Conservation (phyloP, 108 stramenopile genomes). For the Discostella pseudostelligera region DNA sequence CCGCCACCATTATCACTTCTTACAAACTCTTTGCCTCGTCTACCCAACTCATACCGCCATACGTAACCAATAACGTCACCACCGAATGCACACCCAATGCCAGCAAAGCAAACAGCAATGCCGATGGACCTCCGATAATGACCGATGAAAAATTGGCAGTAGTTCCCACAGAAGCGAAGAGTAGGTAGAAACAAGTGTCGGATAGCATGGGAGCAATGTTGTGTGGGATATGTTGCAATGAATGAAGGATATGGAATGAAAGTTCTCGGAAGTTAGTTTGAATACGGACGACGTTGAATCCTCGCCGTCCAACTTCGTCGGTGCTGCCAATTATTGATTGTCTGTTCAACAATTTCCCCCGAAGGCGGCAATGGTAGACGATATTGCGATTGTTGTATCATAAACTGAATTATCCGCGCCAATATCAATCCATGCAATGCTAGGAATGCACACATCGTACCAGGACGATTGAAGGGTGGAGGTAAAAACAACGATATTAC, state of each 20-base stretch:
- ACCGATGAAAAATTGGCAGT: conserved; percentile 56
- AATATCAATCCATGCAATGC: conserved; percentile 42
- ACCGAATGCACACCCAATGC: conserved; percentile 56
- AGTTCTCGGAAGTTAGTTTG: conserved; percentile 13
- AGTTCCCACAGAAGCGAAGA: conserved; percentile 73
- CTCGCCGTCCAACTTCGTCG: too few relatives aligned
- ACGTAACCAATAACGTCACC: conserved; percentile 39
- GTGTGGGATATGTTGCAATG: conserved; percentile 30
- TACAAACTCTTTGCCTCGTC: too few relatives aligned
- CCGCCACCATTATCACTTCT: too few relatives aligned
- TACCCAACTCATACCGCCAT: conserved; percentile 4
- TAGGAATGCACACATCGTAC: conserved; percentile 63
- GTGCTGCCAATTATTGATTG: too few relatives aligned
- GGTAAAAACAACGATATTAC: conserved; percentile 2
- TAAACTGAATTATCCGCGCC: too few relatives aligned
- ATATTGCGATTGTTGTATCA: too few relatives aligned
- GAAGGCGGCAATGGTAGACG: too few relatives aligned
- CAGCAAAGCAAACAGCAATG: conserved; percentile 28
- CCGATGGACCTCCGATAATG: conserved; percentile 31
- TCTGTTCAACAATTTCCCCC: too few relatives aligned
- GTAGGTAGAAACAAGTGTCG: conserved; percentile 55
- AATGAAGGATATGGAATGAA: background rate
- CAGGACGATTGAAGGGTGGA: conserved; percentile 43
- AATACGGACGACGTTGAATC: background rate
- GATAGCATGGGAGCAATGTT: conserved; percentile 33